Evolutionary conservation across 306 rosid genomes (phyloP).

Genomic region (Adenanthera pavonina): DNA sequence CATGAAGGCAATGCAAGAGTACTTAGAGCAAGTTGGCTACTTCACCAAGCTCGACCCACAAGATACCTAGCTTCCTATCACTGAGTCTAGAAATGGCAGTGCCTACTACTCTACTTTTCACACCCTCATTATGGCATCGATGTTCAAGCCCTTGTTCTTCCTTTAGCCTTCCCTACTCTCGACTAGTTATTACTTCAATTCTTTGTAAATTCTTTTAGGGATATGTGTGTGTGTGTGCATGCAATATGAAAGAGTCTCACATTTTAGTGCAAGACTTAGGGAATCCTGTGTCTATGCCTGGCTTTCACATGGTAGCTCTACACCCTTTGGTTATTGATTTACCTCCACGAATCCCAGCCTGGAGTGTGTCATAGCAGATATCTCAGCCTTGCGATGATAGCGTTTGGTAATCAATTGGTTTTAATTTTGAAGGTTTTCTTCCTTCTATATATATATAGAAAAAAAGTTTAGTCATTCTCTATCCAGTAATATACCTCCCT

Average conservation of each 20-base stretch:
- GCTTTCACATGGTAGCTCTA: conserved; percentile 75
- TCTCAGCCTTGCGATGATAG: conserved; percentile 67
- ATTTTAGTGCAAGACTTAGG: conserved; percentile 61
- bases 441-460: too few species aligned
- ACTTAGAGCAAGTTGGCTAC: conserved; percentile 66
- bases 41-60: conserved; percentile 67
- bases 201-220: too few species aligned
- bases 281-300: conserved; percentile 52
- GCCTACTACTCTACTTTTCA: conserved; percentile 78
- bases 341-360: conserved; percentile 71
- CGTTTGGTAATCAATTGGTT: conserved; percentile 58
- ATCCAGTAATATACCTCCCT: background rate
- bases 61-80: conserved; percentile 89
- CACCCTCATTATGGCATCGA: conserved; percentile 69
- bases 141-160: conserved; percentile 75
- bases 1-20: conserved; percentile 60
- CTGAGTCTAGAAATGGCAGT: conserved; percentile 69
- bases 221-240: too few species aligned
- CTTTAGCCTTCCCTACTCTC: conserved; percentile 63
- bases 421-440: too few species aligned
- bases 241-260: too few species aligned
- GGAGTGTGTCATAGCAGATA: conserved; percentile 79
- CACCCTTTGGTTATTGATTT: conserved; percentile 73
- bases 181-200: conserved; percentile 53
- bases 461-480: background rate